Base-by-base conservation (phyloP, 768 basidiomycete species). In the Pseudohyphozyma bogoriensis region DNA sequence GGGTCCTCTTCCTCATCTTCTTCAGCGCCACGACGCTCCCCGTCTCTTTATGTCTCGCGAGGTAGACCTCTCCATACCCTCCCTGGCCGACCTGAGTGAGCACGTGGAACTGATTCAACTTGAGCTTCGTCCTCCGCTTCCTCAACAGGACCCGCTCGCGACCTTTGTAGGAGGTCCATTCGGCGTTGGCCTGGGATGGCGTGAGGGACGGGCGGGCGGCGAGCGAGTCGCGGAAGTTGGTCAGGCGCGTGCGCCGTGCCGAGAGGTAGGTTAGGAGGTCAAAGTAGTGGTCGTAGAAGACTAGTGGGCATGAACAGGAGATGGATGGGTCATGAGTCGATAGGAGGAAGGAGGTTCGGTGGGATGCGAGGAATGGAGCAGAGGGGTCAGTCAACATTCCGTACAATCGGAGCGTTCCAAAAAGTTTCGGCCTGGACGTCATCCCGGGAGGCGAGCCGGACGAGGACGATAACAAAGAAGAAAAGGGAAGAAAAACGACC, bases 41-140 rank as follows among this genome's bases (percentile, higher is more conserved):
- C 1, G 92, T 87, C 69, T 99, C 95, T 67, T 85, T 85, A 73
- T 96, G 95, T 44, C 93, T 78, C 13, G 95, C 95, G 54, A 99
- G 79, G 71, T 87, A 99, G 29, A 99, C 95, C 66, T 96, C 93
- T 8, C 95, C 95, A 74, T 97, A 99, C 3, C 95, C 95, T 16
- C 95, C 95, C 76, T 99, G 95, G 2, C 95, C 95, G 51, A 99
- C 90, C 74, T 99, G 95, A 1, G 91, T 90, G 65, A 99, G 92
- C 73, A 99, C 93, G 71, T 95, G 89, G 75, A 99, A 99, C 70
- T 93, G 88, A 51, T 96, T 89, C 29, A 99, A 83, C 60, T 83
- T 82, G 45, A 97, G 79, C 72, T 95, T 99, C 15, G 92, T 85
- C 39, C 95, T 80, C n/a, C 95, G 81, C 63, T 86, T 85, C 56